phyloP scores from a whole-genome alignment of 2,329 filamentous ascomycete species.

The Aspergillus felis region DNA sequence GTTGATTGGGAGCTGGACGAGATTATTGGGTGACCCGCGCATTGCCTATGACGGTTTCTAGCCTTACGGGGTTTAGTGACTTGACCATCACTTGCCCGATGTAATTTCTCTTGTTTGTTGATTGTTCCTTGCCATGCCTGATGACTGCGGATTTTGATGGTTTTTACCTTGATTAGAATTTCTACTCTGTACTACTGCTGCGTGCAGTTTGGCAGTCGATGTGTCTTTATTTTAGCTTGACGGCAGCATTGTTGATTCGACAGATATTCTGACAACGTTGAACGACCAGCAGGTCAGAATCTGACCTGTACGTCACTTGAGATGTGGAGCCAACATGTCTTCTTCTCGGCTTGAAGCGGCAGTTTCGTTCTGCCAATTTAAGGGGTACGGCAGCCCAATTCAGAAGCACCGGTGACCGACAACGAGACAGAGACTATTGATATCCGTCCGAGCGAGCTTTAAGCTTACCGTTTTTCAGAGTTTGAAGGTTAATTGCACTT shows the following conservation, averaged over 20 bases:
- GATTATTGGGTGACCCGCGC: not conserved
- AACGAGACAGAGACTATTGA: not conserved
- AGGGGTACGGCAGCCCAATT: not conserved
- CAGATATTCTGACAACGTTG: not conserved
- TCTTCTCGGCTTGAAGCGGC: not conserved
- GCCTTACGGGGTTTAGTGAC: not conserved
- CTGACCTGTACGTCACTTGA: not conserved
- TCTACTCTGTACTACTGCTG: not conserved
- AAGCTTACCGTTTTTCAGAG: not conserved
- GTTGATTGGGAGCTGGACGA: not conserved
- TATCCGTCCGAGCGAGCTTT: not conserved
- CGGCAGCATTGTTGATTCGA: not conserved
- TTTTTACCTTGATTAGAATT: not conserved
- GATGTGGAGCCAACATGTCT: not conserved
- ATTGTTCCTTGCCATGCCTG: not conserved
- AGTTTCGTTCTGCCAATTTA: not conserved
- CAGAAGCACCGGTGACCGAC: no score
- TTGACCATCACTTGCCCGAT: not conserved
- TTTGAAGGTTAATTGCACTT: not conserved
- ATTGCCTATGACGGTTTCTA: not conserved
- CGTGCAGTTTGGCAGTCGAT: not conserved
- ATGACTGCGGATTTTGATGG: not conserved
- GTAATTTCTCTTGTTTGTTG: not conserved
- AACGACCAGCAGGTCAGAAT: not conserved
- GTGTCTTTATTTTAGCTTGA: not conserved